phyloP scores from a whole-genome alignment of 352 stramenopile genomes.

The Globisporangium radiosum region DNA sequence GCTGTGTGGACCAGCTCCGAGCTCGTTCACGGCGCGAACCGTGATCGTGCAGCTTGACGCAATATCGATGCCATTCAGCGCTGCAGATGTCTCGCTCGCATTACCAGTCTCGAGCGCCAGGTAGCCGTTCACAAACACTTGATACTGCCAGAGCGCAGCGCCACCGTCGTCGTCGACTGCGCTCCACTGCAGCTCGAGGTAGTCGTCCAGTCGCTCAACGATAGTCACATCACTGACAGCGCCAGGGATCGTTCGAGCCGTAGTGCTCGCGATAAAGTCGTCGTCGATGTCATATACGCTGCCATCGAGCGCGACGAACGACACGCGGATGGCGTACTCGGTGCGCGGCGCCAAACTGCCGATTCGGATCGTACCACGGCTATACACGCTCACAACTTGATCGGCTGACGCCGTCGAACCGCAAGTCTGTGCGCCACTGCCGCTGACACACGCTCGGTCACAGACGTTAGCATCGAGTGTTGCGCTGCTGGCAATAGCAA shows the following conservation, averaged over 20 bases:
- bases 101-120: conserved; percentile 14
- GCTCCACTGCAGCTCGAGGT: conserved; percentile 44
- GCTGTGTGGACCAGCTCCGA: conserved; percentile 25
- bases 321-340: conserved; percentile 30
- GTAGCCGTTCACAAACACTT: conserved; percentile 41
- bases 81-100: conserved; percentile 18
- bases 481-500: not conserved
- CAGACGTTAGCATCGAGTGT: conserved; percentile 10
- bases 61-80: conserved; percentile 11
- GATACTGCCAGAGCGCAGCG: conserved; percentile 23
- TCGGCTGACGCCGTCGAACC: conserved; percentile 10
- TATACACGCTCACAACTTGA: conserved; percentile 25
- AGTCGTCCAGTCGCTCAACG: conserved; percentile 17
- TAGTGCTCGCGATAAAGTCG: conserved; percentile 23
- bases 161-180: conserved; percentile 36
- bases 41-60: conserved; percentile 15
- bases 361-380: conserved; percentile 23
- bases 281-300: conserved; percentile 28
- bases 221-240: conserved; percentile 22
- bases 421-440: conserved; percentile 6
- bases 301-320: conserved; percentile 18
- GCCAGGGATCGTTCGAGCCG: conserved; percentile 25
- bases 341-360: conserved; percentile 22
- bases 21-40: conserved; percentile 30
- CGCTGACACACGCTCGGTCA: conserved; percentile 17